A percentile compares a stretch with the other conserved stretches of the same genome.
Conservation (phyloP, 768 basidiomycete species). For the Myochromella boudieri region DNA sequence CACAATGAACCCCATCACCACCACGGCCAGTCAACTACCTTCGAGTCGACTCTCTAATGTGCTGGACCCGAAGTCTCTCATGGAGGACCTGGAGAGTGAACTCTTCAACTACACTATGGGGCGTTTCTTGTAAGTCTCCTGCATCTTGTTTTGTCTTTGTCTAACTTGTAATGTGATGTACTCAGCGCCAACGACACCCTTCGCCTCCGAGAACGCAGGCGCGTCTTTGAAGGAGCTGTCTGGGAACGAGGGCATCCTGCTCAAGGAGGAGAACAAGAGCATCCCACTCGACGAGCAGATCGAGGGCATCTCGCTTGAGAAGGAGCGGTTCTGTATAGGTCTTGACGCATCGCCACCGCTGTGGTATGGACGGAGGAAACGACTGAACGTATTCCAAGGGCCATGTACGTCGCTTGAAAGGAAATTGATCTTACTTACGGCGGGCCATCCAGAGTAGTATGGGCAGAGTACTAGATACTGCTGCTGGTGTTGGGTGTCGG, state of each 20-base stretch:
- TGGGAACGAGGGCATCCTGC: constrained; percentile 20
- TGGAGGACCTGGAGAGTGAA: constrained; percentile 22
- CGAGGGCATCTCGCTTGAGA: constrained; percentile 15
- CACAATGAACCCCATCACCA: constrained; percentile 17
- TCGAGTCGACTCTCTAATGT: constrained; percentile 16
- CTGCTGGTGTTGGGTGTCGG: too few species aligned
- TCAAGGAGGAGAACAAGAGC: constrained; percentile 7
- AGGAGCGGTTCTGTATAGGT: constrained; percentile 29
- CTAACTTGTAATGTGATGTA: constrained; percentile 22
- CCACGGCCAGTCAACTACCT: constrained; percentile 18
- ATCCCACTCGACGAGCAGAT: too few species aligned
- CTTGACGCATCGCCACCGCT: constrained; percentile 24
- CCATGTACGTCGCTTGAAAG: constrained; percentile 28
- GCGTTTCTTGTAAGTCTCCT: constrained; percentile 34
- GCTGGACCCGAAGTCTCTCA: constrained; percentile 22
- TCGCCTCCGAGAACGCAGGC: constrained; percentile 35
- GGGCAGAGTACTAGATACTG: too few species aligned
- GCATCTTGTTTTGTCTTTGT: constrained; percentile 25
- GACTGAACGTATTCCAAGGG: constrained; percentile 19
- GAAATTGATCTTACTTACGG: too few species aligned
- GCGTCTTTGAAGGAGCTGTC: constrained; percentile 33
- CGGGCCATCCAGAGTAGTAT: too few species aligned
- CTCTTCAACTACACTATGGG: constrained; percentile 37
- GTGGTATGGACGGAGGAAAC: constrained; percentile 25
- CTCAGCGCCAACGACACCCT: constrained; percentile 33